Evolutionary conservation across 1,139 yeast genomes (phyloP), one percentile per base, ranked within the genome.

Genomic region (Yamadazyma sp.): DNA sequence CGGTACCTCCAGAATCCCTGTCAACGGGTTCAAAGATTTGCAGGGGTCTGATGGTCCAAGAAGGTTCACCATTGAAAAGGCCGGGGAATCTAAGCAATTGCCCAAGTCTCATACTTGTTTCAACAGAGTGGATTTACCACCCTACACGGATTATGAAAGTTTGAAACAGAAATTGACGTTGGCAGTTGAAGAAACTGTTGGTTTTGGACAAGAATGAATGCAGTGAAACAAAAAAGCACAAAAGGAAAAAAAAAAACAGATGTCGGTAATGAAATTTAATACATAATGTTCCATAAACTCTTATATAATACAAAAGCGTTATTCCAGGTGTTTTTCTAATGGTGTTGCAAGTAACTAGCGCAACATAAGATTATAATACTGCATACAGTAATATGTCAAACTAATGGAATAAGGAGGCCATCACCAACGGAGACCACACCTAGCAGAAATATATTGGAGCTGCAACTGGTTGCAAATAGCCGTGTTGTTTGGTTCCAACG

Each of bases 21-120:
- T 92, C 50, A 92, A 92, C 64, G 99, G 99, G 31, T 92, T 92
- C 73, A 92, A 92, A 65, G 99, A 92, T 66, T 75, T 92, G 54
- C 98, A 92, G 68, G 99, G 98, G 48, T 86, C 96, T 16, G 98
- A 92, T 67, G 98, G 98, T 43, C 98, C 98, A 39, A 86, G 98
- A 73, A 80, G 98, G 59, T 94, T 94, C 62, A 92, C 98, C 6
- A 91, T 92, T 62, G 98, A 94, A 64, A 91, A 89, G 64, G 97
- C 98, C 5, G 98, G 98, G 43, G 98, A 92, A 60, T 61, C 86
- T 28, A 83, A 83, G 56, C 96, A 91, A 68, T 75, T 92, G 55
- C 99, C 99, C 35, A 92, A 92, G 64, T 86, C 96, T 18, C 98
- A 94, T 61, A 88, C 96, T 9, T 88, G 96, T 74, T 88, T 88